Conservation (phyloP, 495 filamentous ascomycete species). For the Penicillium lividum region DNA sequence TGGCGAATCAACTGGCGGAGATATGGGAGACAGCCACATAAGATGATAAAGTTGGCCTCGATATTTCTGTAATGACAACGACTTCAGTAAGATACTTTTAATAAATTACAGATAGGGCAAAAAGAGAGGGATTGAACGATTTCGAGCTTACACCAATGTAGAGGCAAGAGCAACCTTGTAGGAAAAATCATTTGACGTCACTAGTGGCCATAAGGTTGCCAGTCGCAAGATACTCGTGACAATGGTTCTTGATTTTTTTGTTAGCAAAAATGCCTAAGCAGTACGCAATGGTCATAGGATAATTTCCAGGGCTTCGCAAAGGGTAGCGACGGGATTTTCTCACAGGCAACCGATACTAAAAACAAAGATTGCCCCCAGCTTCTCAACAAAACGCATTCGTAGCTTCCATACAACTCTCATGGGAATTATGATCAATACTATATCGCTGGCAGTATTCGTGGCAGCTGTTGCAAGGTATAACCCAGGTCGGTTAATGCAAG, state of each 20-base stretch:
- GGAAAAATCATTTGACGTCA: slow-evolving; percentile 8
- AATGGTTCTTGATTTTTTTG: background rate
- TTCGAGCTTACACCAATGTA: slow-evolving; percentile 5
- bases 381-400: slow-evolving; percentile 9
- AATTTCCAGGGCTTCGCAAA: too few relatives aligned
- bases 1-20: slow-evolving; percentile 7
- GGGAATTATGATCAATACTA: slow-evolving; percentile 31
- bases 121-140: too few relatives aligned
- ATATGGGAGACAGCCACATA: slow-evolving; percentile 9
- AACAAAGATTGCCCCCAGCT: background rate
- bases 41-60: slow-evolving; percentile 13
- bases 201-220: slow-evolving; percentile 1
- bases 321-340: too few relatives aligned
- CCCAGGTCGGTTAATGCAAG: background rate
- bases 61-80: slow-evolving; percentile 9
- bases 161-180: slow-evolving; percentile 9
- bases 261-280: background rate
- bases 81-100: too few relatives aligned
- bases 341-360: background rate
- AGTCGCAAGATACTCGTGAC: background rate
- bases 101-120: too few relatives aligned
- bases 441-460: background rate
- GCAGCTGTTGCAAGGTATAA: background rate
- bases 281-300: too few relatives aligned
- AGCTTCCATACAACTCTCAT: slow-evolving; percentile 29